phyloP scores from a whole-genome alignment of 148 eudicot genomes.

The Silene conica region DNA sequence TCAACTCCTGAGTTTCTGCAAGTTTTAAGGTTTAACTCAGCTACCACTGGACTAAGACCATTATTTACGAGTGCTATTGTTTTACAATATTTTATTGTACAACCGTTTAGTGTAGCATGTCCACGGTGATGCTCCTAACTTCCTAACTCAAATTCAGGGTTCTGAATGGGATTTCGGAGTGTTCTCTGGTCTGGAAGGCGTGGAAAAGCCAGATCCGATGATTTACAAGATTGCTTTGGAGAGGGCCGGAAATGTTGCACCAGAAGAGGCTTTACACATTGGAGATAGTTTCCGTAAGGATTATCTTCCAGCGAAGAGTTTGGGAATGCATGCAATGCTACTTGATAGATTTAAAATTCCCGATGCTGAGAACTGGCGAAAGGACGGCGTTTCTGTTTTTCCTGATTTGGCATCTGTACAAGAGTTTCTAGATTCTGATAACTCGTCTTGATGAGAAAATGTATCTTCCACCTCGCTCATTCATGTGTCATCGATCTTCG shows the following conservation, averaged over 20 bases:
- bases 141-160: constrained; percentile 44
- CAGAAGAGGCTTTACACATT: constrained; percentile 72
- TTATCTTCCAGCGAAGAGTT: constrained; percentile 72
- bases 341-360: constrained; percentile 84
- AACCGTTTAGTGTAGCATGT: background rate
- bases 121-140: background rate
- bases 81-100: too few relatives aligned
- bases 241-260: constrained; percentile 74
- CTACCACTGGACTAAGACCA: too few relatives aligned
- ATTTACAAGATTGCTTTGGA: constrained; percentile 76
- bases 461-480: background rate
- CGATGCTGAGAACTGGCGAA: constrained; percentile 75
- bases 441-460: constrained; percentile 20
- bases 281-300: constrained; percentile 94
- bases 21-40: too few relatives aligned
- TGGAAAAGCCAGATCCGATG: constrained; percentile 87
- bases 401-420: constrained; percentile 63
- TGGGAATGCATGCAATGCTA: constrained; percentile 84
- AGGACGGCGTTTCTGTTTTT: constrained; percentile 74
- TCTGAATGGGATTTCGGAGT: constrained; percentile 95
- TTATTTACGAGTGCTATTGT: background rate
- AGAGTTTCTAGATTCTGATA: constrained; percentile 56
- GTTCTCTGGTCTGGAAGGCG: constrained; percentile 93
- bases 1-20: too few relatives aligned
- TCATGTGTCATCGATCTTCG: background rate